Conservation (phyloP, 371 early-diverging fungal genomes). For the Mortierella sp. region DNA sequence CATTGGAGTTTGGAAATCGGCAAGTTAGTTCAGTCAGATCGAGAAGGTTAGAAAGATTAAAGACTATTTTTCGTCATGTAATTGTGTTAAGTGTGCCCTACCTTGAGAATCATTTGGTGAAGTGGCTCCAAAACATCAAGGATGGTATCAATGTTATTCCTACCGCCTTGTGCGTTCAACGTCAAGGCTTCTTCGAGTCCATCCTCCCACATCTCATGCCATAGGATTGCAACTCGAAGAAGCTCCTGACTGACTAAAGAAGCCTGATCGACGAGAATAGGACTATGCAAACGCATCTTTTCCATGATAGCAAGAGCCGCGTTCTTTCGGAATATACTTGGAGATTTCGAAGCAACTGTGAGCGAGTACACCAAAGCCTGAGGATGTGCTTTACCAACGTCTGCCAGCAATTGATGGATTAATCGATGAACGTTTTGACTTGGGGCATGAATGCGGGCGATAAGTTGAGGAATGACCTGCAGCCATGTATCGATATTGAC, state of each 20-base stretch:
- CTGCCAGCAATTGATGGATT: conserved; percentile 90
- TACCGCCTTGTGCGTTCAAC: conserved; percentile 82
- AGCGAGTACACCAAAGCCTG: conserved; percentile 97
- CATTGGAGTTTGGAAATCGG: background rate
- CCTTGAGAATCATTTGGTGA: conserved; percentile 88
- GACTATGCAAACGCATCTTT: conserved; percentile 87
- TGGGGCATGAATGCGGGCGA: conserved; percentile 95
- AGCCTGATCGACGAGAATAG: conserved; percentile 92
- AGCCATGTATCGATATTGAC: conserved; percentile 97
- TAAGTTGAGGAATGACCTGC: conserved; percentile 98
- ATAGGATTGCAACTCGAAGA: conserved; percentile 95
- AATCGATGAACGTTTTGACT: conserved; percentile 85
- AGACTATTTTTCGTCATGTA: too few species aligned
- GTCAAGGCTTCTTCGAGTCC: conserved; percentile 93
- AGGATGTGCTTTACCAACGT: conserved; percentile 96
- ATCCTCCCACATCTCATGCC: conserved; percentile 99
- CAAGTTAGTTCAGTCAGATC: background rate
- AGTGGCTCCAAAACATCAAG: conserved; percentile 89
- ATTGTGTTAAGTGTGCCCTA: too few species aligned
- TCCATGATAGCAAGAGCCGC: conserved; percentile 94
- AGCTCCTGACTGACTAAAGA: conserved; percentile 96
- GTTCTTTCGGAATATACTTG: conserved; percentile 78
- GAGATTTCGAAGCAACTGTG: conserved; percentile 96
- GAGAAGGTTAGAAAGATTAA: too few species aligned
- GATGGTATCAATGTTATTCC: conserved; percentile 93